Conservation (phyloP, 768 basidiomycete species). For the Phylloporus sp. region DNA sequence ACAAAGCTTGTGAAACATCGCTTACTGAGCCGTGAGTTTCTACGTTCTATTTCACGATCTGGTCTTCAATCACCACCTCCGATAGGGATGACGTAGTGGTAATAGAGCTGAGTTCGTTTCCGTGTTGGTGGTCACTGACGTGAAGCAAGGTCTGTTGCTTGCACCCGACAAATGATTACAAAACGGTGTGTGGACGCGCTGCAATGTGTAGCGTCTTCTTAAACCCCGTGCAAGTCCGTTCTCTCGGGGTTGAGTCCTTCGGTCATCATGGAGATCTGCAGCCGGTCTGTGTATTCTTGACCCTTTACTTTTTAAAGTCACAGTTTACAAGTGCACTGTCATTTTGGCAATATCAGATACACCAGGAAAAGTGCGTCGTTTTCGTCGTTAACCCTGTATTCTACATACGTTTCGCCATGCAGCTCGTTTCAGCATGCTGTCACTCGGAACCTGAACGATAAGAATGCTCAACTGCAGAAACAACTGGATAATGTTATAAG, state of each 20-base stretch:
- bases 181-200: slow-evolving; percentile 59
- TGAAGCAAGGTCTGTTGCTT: slow-evolving; percentile 64
- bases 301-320: slow-evolving; percentile 1
- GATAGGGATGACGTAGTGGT: slow-evolving; percentile 55
- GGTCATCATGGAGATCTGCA: slow-evolving; percentile 75
- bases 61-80: not conserved
- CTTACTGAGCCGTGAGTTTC: slow-evolving; percentile 67
- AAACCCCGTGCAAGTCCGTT: slow-evolving; percentile 54
- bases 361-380: slow-evolving; percentile 67
- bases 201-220: slow-evolving; percentile 1
- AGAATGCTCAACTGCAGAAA: slow-evolving; percentile 76
- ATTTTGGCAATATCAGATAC: slow-evolving; percentile 89
- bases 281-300: slow-evolving; percentile 43
- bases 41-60: not conserved
- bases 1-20: slow-evolving; percentile 74
- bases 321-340: slow-evolving; percentile 58
- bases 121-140: slow-evolving; percentile 1
- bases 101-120: slow-evolving; percentile 15
- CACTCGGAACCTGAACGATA: slow-evolving; percentile 74
- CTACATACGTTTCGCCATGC: slow-evolving; percentile 2
- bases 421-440: slow-evolving; percentile 78
- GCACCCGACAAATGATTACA: slow-evolving; percentile 86
- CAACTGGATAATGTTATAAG: slow-evolving; percentile 80
- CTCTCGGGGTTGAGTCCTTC: slow-evolving; percentile 75
- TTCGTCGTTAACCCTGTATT: not conserved